Evolutionary conservation across 768 basidiomycete genomes (phyloP), one percentile per base, ranked within the genome.

Genomic region (Udeniomyces megalosporus): DNA sequence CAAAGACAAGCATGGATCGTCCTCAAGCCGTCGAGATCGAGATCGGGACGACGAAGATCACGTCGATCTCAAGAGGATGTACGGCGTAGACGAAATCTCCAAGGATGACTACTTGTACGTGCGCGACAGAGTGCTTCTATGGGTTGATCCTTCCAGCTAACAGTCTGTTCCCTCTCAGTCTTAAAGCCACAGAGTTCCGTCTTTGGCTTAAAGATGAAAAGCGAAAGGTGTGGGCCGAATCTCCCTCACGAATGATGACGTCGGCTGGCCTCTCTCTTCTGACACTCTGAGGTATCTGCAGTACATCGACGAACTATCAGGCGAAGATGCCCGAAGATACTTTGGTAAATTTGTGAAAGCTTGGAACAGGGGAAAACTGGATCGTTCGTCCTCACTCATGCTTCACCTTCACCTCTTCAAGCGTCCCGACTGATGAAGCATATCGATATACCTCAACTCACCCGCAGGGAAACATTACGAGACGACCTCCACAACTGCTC

Each of bases 131-230:
- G n/a, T n/a, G n/a, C n/a, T n/a, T n/a, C n/a, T n/a, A n/a, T n/a
- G n/a, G n/a, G n/a, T n/a, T n/a, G n/a, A n/a, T n/a, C n/a, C n/a
- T n/a, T n/a, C n/a, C n/a, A n/a, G n/a, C n/a, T n/a, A n/a, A n/a
- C n/a, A n/a, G 10, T 6, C 20, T 20, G n/a, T 22, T 24, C 2
- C 24, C 22, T 35, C 34, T 32, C 55, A 65, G 58, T 32, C 53
- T 65, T 45, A 65, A 65, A 28, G 38, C 50, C 7, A 48, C 63
- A 7, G 63, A 65, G 57, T 65, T 65, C 51, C 29, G 63, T 5
- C 38, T 59, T 3, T 65, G 63, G 63, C 58, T 65, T 17, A 65
- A 60, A 34, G 63, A 65, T 26, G 63, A 65, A 51, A 65, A 65
- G 47, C 28, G 31, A 20, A 65, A 65, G 52, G 57, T 58, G n/a